Conservation (phyloP, 352 stramenopile genomes). For the Phytophthora litchii region DNA sequence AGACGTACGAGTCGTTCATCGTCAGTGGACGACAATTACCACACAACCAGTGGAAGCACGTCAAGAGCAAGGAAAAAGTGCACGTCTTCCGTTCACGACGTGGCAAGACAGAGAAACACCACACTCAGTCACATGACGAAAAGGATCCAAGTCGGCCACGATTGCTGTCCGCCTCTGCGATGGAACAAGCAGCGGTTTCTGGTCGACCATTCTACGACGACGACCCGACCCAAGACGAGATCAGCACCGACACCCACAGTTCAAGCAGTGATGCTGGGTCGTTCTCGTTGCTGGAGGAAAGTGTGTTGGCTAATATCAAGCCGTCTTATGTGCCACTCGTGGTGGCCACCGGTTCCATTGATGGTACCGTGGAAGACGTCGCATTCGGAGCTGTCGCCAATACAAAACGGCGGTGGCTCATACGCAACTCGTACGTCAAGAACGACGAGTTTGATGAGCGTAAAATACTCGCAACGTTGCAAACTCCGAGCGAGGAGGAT, state of each 20-base stretch:
- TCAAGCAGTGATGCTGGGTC: conserved; percentile 37
- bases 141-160: conserved; percentile 40
- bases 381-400: conserved; percentile 37
- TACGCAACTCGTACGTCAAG: conserved; percentile 41
- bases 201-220: conserved; percentile 26
- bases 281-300: conserved; percentile 36
- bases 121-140: conserved; percentile 29
- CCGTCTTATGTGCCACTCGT: conserved; percentile 32
- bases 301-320: conserved; percentile 26
- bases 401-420: conserved; percentile 26
- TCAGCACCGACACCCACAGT: conserved; percentile 31
- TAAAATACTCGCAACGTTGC: conserved; percentile 34
- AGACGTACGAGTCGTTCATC: conserved; percentile 58
- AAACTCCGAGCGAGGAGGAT: conserved; percentile 35
- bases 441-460: conserved; percentile 38
- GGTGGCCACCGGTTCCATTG: conserved; percentile 34
- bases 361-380: conserved; percentile 39
- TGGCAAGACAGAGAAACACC: conserved; percentile 15
- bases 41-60: conserved; percentile 51
- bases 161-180: conserved; percentile 37
- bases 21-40: conserved; percentile 34
- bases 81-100: conserved; percentile 52
- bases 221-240: conserved; percentile 18
- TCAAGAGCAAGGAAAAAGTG: conserved; percentile 57
- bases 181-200: conserved; percentile 28